A percentile compares a stretch with the other conserved stretches of the same genome.
Conservation (phyloP, 306 rosid genomes). For the Dalbergia oliveri region DNA sequence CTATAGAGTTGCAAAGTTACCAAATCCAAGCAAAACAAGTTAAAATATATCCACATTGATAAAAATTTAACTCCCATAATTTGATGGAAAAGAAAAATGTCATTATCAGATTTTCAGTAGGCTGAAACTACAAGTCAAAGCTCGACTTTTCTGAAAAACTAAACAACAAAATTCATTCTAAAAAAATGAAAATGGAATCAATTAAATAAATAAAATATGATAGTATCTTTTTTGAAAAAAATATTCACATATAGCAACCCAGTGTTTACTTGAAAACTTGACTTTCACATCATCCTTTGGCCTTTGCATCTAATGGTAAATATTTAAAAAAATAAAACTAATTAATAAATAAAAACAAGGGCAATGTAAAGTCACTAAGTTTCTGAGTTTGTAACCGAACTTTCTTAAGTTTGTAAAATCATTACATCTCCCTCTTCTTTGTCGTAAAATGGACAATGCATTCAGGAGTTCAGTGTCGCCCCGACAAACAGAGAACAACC, state of each 20-base stretch:
- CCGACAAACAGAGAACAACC: too few relatives aligned
- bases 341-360: background rate
- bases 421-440: too few relatives aligned
- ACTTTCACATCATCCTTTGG: background rate
- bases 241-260: background rate
- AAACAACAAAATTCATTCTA: slow-evolving; percentile 10
- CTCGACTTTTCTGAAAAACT: background rate
- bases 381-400: too few relatives aligned
- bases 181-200: background rate
- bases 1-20: background rate
- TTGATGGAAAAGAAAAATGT: background rate
- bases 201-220: background rate
- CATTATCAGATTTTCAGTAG: background rate
- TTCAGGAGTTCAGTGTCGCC: too few relatives aligned
- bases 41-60: background rate
- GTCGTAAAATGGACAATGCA: too few relatives aligned
- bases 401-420: too few relatives aligned
- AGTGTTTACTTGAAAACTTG: slow-evolving; percentile 9
- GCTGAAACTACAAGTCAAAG: background rate
- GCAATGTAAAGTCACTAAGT: too few relatives aligned
- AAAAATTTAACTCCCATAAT: background rate
- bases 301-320: background rate
- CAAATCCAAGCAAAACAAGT: background rate
- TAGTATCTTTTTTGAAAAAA: background rate
- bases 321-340: background rate